These are phyloP conservation scores for Candida argentea DNA, from an alignment of 805 yeast genomes.

Conservation along the genomic window DNA sequence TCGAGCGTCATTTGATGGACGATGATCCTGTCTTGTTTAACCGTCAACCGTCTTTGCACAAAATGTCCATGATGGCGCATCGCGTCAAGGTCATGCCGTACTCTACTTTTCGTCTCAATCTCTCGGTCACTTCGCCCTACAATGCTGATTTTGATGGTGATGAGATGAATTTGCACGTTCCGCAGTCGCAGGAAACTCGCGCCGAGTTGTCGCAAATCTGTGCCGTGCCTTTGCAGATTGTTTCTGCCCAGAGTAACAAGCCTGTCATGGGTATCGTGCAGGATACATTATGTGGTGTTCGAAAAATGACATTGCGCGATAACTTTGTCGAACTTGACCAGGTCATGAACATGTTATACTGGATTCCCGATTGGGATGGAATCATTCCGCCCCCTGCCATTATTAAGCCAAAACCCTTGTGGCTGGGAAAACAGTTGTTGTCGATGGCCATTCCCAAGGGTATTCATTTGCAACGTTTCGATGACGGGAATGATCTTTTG, in stretches of 20 bases:
- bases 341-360: conserved; percentile 91
- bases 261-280: conserved; percentile 99
- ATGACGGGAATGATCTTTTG: conserved; percentile 72
- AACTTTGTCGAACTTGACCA: conserved; percentile 82
- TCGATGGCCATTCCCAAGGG: conserved; percentile 94
- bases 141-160: conserved; percentile 99
- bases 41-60: conserved; percentile 98
- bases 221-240: conserved; percentile 96
- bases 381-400: conserved; percentile 93
- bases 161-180: conserved; percentile 99
- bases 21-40: conserved; percentile 95
- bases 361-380: conserved; percentile 99
- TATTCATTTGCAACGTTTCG: conserved; percentile 87
- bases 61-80: conserved; percentile 99
- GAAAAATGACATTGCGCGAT: conserved; percentile 92
- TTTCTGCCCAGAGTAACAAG: conserved; percentile 95
- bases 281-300: conserved; percentile 94
- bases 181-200: conserved; percentile 95
- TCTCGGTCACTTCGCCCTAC: conserved; percentile 98
- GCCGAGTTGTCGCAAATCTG: conserved; percentile 92
- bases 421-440: conserved; percentile 95
- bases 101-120: conserved; percentile 90
- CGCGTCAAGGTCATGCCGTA: conserved; percentile 98
- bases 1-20: conserved; percentile 96
- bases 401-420: conserved; percentile 85